Base-by-base conservation (phyloP, 495 filamentous ascomycete genomes). In the Talaromyces trachyspermus region DNA sequence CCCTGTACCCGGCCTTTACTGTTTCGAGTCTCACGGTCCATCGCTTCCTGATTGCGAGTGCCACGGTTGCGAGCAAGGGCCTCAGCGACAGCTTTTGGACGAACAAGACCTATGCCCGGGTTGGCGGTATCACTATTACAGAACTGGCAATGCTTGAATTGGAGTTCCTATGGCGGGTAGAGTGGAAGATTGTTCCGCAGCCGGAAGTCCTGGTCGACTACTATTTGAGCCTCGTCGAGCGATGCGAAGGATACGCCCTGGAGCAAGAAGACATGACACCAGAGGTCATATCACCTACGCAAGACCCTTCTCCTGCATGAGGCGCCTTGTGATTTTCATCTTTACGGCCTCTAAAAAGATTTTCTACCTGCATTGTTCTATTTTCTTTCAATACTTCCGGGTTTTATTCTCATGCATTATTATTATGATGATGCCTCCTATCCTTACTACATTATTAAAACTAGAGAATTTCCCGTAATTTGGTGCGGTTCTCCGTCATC, bases 71-170 rank as follows among this genome's bases (percentile, higher is more conserved):
- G 10, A 86, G 88, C 43, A 98, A 98, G 64, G 92, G 92, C 0
- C 78, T 98, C 7, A 95, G 88, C 45, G 92, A 98, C 61, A 86
- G 84, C 17, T 98, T 98, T 62, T 94, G 94, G 87, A 97, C 94
- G 49, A 98, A 98, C 65, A 84, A 84, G 39, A 91, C 88, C 4
- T 98, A 98, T 64, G 89, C 92, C 24, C 78, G 86, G 30, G 90
- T 98, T 1, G 92, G 92, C 0, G 92, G 92, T 40, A 88, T 98
- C 15, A 89, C 82, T 52, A 69, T 95, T 39, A 78, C 79, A 39
- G 92, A 98, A 59, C 67, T 98, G 54, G 91, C 91, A 20, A 68
- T 96, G 51, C 74, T 98, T n/a, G 92, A 98, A 56, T 68, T 98
- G 37, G 92, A 98, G 51, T 95, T 98, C 57, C 62, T 98, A 27